Base-by-base conservation (phyloP, 192 early-diverging fungal species). In the Podila epicladia region DNA sequence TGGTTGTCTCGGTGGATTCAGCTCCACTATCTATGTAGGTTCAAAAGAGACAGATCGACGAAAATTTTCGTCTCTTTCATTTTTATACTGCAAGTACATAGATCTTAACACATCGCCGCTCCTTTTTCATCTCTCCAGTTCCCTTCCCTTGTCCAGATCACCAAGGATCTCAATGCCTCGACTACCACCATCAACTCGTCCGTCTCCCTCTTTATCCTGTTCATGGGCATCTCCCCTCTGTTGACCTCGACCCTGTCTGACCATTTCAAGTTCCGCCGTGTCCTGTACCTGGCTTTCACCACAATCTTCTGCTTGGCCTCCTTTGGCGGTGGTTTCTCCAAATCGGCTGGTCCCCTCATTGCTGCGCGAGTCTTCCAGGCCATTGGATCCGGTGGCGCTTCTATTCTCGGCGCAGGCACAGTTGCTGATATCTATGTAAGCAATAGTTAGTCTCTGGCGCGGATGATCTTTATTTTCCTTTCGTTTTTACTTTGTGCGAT, bases 191-290 rank as follows among this genome's bases (percentile, higher is more conserved):
- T 86, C 53, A 82, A 82, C 55, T 67, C 83, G 15, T 82, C 83
- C 12, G 82, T 83, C 13, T 83, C 84, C 35, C 65, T 87, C 33
- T 87, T 82, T 33, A 85, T 87, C 63, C 69, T 87, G 15, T 87
- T 87, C 65, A 87, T 87, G 82, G 86, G 86, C 32, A 83, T 87
- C 45, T 82, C 84, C 67, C 83, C 85, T 11, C 65, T 87, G 7
- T 67, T 87, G 53, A 82, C 69, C 53, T 85, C 83, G n/a, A 85
- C 82, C 6, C 69, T 87, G 32, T 84, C 83, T 33, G 85, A 87
- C 53, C 55, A 68, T 33, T 87, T 74, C 68, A 66, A 82, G 59
- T 82, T 87, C 57, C 76, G 85, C 24, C 70, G 85, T 57, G 57
- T 78, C 26, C 76, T 87, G 48, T 87, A 87, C 41, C 79, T 87